Evolutionary conservation across 306 rosid genomes (phyloP).

Genomic region (Medicago truncatula): MtrunA17r5.0-ANR NC_053043.1:32521501-32522000

Average conservation of each 20-base stretch:
- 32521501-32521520: background rate
- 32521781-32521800: too few species aligned
- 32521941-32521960: constrained; percentile 72
- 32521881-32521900: constrained; percentile 60
- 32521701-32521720: constrained; percentile 64
- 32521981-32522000: constrained; percentile 68
- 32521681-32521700: constrained; percentile 69
- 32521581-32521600: background rate
- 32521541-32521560: background rate
- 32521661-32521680: constrained; percentile 87
- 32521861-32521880: constrained; percentile 58
- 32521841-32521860: constrained; percentile 31
- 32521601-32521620: background rate
- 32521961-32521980: constrained; percentile 60
- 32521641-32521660: constrained; percentile 94
- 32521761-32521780: background rate
- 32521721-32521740: constrained; percentile 69
- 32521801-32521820: background rate
- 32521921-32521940: constrained; percentile 76
- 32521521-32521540: background rate
- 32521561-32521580: too few species aligned
- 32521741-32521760: constrained; percentile 17
- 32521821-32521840: constrained; percentile 26
- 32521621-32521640: constrained; percentile 42
- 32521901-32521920: constrained; percentile 58